A percentile compares a stretch with the other conserved stretches of the same genome.
Evolutionary conservation across 1,139 yeast genomes (phyloP).

Genomic region (Candida sp.): DNA sequence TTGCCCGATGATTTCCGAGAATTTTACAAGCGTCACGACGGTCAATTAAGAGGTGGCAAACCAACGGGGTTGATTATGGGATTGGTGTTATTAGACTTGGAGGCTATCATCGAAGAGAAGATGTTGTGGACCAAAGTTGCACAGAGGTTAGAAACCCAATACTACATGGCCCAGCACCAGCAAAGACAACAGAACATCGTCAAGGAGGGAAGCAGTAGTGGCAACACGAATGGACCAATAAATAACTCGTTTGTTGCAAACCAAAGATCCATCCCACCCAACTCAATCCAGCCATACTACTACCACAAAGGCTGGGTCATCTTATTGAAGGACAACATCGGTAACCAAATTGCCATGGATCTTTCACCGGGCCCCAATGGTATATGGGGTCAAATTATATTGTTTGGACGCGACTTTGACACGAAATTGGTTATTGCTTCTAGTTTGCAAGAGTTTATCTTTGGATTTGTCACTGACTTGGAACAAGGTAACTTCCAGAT

Average conservation of each 20-base stretch:
- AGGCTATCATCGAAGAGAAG: slow-evolving; percentile 72
- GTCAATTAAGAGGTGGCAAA: slow-evolving; percentile 77
- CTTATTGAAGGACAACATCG: slow-evolving; percentile 57
- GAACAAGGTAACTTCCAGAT: slow-evolving; percentile 57
- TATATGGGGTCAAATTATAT: slow-evolving; percentile 62
- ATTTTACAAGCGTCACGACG: slow-evolving; percentile 77
- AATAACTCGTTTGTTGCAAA: slow-evolving; percentile 44
- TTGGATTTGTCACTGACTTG: slow-evolving; percentile 50
- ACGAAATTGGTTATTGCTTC: slow-evolving; percentile 62
- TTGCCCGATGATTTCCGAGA: slow-evolving; percentile 81
- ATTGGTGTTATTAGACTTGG: slow-evolving; percentile 70
- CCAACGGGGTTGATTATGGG: slow-evolving; percentile 82
- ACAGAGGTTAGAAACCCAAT: slow-evolving; percentile 49
- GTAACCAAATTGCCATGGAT: slow-evolving; percentile 67
- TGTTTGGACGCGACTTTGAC: slow-evolving; percentile 69
- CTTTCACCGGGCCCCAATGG: slow-evolving; percentile 67
- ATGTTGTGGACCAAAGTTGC: slow-evolving; percentile 76
- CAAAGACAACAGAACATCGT: slow-evolving; percentile 21
- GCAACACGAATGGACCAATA: slow-evolving; percentile 11
- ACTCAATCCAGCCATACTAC: slow-evolving; percentile 57
- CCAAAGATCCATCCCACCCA: slow-evolving; percentile 63
- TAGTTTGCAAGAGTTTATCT: slow-evolving; percentile 59
- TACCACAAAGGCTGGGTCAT: slow-evolving; percentile 68
- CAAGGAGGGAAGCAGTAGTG: slow-evolving; percentile 9
- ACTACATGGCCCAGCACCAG: slow-evolving; percentile 34